Conservation (phyloP, 2,329 filamentous ascomycete species). For the Hirsutella thompsonii region DNA sequence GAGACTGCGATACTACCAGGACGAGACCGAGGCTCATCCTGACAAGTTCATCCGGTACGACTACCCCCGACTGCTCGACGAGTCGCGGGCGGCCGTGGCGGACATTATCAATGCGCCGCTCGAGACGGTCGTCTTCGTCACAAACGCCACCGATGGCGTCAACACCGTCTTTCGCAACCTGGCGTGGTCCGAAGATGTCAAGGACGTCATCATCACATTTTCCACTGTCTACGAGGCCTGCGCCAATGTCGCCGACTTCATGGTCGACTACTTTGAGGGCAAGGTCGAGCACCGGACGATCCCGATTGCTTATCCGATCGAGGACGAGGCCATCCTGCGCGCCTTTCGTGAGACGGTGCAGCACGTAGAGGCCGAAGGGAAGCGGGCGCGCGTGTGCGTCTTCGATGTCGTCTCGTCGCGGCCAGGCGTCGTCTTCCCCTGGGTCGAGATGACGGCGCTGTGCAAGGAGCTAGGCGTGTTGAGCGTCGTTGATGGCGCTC, state of each 20-base stretch:
- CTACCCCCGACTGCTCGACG: slow-evolving; percentile 48
- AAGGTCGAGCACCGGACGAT: slow-evolving; percentile 39
- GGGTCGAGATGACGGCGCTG: slow-evolving; percentile 48
- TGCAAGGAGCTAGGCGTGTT: slow-evolving; percentile 58
- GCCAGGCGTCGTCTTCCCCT: slow-evolving; percentile 71
- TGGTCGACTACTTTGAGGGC: slow-evolving; percentile 51
- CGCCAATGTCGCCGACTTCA: slow-evolving; percentile 56
- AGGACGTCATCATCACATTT: slow-evolving; percentile 71
- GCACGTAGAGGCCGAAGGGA: slow-evolving; percentile 37
- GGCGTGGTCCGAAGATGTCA: slow-evolving; percentile 51
- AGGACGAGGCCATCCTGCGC: slow-evolving; percentile 52
- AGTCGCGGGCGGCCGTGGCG: slow-evolving; percentile 56
- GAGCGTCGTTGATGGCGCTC: slow-evolving; percentile 72
- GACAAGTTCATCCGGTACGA: slow-evolving; percentile 67
- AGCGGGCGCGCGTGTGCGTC: slow-evolving; percentile 48
- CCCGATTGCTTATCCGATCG: slow-evolving; percentile 51
- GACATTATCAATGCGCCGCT: slow-evolving; percentile 50
- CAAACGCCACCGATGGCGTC: slow-evolving; percentile 67
- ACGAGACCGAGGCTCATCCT: slow-evolving; percentile 51
- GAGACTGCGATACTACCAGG: slow-evolving; percentile 51
- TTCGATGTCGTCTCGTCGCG: slow-evolving; percentile 73
- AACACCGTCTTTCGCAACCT: slow-evolving; percentile 74
- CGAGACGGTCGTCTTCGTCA: slow-evolving; percentile 60
- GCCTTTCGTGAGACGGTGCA: slow-evolving; percentile 48
- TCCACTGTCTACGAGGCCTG: slow-evolving; percentile 68